phyloP scores from a whole-genome alignment of 1,139 yeast species.

The Taphrina pruni region DNA sequence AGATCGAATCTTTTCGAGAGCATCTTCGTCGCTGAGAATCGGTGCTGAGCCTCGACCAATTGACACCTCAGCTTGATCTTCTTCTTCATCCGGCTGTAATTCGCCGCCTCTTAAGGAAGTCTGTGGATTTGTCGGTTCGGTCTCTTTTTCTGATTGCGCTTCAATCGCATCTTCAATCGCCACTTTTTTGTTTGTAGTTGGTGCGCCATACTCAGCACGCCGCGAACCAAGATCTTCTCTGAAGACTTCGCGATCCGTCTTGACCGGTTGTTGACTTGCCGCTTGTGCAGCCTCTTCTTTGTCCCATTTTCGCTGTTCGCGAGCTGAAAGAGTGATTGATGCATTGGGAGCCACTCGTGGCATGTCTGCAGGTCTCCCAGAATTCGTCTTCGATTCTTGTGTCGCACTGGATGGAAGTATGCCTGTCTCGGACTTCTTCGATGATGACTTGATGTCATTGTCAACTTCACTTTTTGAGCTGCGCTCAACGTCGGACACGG shows the following conservation, averaged over 20 bases:
- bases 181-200: background rate
- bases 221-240: conserved; percentile 29
- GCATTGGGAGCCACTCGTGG: background rate
- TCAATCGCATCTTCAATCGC: background rate
- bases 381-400: background rate
- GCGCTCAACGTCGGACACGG: background rate
- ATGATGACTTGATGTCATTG: background rate
- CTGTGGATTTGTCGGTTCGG: background rate
- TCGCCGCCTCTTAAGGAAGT: background rate
- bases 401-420: background rate
- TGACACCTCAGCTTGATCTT: background rate
- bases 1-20: conserved; percentile 22
- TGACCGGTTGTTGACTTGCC: background rate
- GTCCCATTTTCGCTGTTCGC: conserved; percentile 31
- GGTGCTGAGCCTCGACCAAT: conserved; percentile 33
- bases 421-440: background rate
- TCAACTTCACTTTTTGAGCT: background rate
- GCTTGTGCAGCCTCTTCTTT: conserved; percentile 17
- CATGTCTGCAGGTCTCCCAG: background rate
- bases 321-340: conserved; percentile 13
- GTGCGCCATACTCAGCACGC: conserved; percentile 35
- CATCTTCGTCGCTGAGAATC: conserved; percentile 31
- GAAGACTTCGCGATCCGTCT: conserved; percentile 15
- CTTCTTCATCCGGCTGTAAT: background rate
- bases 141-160: background rate